Evolutionary conservation across 2,329 filamentous ascomycete species (phyloP).

Genomic region (Drechmeria coniospora): DNA sequence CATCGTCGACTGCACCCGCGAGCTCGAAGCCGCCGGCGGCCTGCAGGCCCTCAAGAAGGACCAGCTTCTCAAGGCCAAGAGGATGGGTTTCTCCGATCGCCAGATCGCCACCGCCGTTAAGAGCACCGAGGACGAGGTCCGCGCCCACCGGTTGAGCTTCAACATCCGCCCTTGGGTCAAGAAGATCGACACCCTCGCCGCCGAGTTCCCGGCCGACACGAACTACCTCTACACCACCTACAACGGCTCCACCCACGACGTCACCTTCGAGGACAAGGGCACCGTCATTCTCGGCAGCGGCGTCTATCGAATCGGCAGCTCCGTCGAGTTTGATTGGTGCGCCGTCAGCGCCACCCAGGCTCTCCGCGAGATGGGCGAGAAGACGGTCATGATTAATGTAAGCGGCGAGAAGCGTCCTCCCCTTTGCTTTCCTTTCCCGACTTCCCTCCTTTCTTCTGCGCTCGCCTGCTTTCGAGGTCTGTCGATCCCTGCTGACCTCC

Average conservation of each 20-base stretch:
- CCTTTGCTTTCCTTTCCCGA: neutral
- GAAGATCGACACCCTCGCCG: slow-evolving; percentile 94
- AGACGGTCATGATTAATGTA: slow-evolving; percentile 94
- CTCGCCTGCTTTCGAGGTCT: too few species aligned
- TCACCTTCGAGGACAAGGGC: slow-evolving; percentile 85
- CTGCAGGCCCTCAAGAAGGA: slow-evolving; percentile 79
- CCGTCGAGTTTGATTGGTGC: slow-evolving; percentile 98
- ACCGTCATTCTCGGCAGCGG: slow-evolving; percentile 81
- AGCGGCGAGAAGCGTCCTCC: slow-evolving; percentile 17
- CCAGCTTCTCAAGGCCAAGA: slow-evolving; percentile 81
- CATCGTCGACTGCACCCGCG: slow-evolving; percentile 77
- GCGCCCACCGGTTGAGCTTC: slow-evolving; percentile 69
- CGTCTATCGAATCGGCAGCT: slow-evolving; percentile 94
- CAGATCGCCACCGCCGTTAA: slow-evolving; percentile 83
- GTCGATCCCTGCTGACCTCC: too few species aligned
- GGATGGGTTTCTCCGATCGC: slow-evolving; percentile 91
- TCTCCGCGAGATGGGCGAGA: slow-evolving; percentile 74
- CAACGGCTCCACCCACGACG: slow-evolving; percentile 87
- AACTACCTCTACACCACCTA: slow-evolving; percentile 98
- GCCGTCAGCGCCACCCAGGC: slow-evolving; percentile 80
- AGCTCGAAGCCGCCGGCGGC: slow-evolving; percentile 71
- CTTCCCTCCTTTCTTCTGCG: neutral
- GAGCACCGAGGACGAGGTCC: slow-evolving; percentile 77
- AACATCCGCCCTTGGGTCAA: slow-evolving; percentile 93
- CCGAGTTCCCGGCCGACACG: slow-evolving; percentile 87